These are phyloP conservation scores for Hura crepitans DNA, from an alignment of 441 rosid species.

Conservation along the genomic window DNA sequence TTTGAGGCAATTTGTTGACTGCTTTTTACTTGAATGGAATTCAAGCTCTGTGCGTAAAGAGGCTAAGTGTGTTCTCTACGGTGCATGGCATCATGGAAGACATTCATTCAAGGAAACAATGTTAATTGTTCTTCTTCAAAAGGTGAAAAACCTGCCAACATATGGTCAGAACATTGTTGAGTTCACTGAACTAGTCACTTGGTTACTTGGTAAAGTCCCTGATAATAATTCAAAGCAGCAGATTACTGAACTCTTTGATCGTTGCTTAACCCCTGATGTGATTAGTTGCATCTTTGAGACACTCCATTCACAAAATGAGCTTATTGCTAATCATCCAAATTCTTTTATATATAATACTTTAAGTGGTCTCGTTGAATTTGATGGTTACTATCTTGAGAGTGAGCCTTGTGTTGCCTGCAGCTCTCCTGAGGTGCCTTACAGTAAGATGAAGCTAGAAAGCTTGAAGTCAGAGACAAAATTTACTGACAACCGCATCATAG, in stretches of 20 bases:
- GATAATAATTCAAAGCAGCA: constrained; percentile 77
- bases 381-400: constrained; percentile 99
- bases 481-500: constrained; percentile 98
- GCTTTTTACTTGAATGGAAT: constrained; percentile 97
- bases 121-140: constrained; percentile 69
- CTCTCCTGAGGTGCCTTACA: constrained; percentile 98
- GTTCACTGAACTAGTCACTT: constrained; percentile 87
- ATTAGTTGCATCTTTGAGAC: constrained; percentile 86
- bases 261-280: constrained; percentile 79
- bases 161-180: constrained; percentile 98
- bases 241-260: constrained; percentile 68
- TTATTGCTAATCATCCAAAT: constrained; percentile 99
- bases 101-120: constrained; percentile 77
- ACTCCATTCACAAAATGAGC: constrained; percentile 95
- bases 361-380: constrained; percentile 97
- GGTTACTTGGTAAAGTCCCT: constrained; percentile 83
- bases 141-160: constrained; percentile 70
- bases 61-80: constrained; percentile 89
- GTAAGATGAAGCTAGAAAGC: constrained; percentile 99
- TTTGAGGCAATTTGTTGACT: constrained; percentile 88
- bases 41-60: constrained; percentile 91
- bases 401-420: constrained; percentile 99
- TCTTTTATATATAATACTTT: constrained; percentile 95
- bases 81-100: constrained; percentile 98
- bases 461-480: constrained; percentile 99